Base-by-base conservation (phyloP, 768 basidiomycete species). In the Mycena indigotica region DNA sequence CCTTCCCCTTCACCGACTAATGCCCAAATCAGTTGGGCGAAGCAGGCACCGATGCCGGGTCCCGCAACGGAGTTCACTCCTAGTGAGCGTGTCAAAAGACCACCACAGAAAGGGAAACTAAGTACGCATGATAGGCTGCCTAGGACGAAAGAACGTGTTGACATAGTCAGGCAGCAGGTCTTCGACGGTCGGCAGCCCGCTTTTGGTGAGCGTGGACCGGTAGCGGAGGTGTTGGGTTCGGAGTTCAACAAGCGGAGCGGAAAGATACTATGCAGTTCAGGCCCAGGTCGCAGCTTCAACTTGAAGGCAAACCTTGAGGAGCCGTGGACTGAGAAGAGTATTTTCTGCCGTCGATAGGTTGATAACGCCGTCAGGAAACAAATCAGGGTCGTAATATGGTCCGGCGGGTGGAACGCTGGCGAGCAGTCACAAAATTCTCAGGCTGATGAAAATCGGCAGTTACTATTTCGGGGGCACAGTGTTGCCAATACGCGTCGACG, bases 281-380 rank as follows among this genome's bases (percentile, higher is more conserved):
- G 24, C 12, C 2, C 3, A 2, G 23, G 29, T 17, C 23, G 21
- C 28, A 2, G 38, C 4, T 28, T 17, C n/a, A 26, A 40, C 17
- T 17, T 1, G 28, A 21, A 2, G 3, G 2, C 5, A n/a, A 13
- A 58, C 61, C 54, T 62, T 54, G 40, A 62, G 58, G 30, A 62
- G 26, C 15, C 61, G 57, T 2, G 40, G 44, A 35, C 45, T 56
- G 21, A 62, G 51, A 2, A 62, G 50, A 2, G 57, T 49, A 54
- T 62, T 62, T 30, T 62, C 61, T 13, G 61, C 61, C 4, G 38
- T 62, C 6, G 61, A 62, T 2, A 62, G 45, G 21, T 62, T 62
- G 12, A 62, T 62, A 21, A 28, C 28, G 15, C 61, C 53, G 5
- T 58, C 50, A 1, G 61, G 53, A 28, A 58, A 62, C 17, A 52